phyloP scores from a whole-genome alignment of 1,284 basidiomycete species.

The Kalmanozyma brasiliensis region DNA sequence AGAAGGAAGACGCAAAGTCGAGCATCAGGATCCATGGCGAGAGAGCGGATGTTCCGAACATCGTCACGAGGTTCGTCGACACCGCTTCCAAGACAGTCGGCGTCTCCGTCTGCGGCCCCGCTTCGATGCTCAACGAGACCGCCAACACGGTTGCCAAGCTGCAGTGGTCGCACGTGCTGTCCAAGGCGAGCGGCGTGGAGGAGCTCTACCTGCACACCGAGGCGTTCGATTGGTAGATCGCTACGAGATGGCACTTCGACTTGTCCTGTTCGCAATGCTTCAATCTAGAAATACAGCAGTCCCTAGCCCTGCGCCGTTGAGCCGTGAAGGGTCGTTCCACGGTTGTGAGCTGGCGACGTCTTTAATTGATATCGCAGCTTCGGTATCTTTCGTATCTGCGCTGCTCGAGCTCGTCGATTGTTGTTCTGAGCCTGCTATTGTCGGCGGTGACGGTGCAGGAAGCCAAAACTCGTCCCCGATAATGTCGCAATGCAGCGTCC shows the following conservation, averaged over 20 bases:
- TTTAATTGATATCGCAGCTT: no score
- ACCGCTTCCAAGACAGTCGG: slow-evolving; percentile 4
- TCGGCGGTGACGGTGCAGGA: not conserved
- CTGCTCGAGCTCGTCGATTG: slow-evolving; percentile 20
- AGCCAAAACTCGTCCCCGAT: slow-evolving; percentile 63
- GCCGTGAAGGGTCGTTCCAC: slow-evolving; percentile 26
- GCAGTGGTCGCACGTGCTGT: slow-evolving; percentile 39
- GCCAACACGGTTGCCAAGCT: slow-evolving; percentile 26
- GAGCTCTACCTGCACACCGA: slow-evolving; percentile 46
- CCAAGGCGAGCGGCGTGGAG: slow-evolving; percentile 1
- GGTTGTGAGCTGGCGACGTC: slow-evolving; percentile 7
- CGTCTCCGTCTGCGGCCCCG: slow-evolving; percentile 47
- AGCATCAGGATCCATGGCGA: slow-evolving; percentile 12
- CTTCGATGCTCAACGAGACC: slow-evolving; percentile 41
- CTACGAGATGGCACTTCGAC: no score
- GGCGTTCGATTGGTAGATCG: slow-evolving; percentile 42
- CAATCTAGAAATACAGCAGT: slow-evolving; percentile 36
- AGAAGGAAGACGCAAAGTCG: slow-evolving; percentile 4
- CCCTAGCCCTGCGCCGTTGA: slow-evolving; percentile 31
- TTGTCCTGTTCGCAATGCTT: not conserved
- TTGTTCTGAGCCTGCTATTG: not conserved
- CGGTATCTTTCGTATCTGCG: no score
- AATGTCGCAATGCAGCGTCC: slow-evolving; percentile 65
- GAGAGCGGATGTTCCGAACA: slow-evolving; percentile 11
- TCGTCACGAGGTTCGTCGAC: slow-evolving; percentile 14